phyloP scores from a whole-genome alignment of 2,329 filamentous ascomycete species.

The Volutella citrinella region DNA sequence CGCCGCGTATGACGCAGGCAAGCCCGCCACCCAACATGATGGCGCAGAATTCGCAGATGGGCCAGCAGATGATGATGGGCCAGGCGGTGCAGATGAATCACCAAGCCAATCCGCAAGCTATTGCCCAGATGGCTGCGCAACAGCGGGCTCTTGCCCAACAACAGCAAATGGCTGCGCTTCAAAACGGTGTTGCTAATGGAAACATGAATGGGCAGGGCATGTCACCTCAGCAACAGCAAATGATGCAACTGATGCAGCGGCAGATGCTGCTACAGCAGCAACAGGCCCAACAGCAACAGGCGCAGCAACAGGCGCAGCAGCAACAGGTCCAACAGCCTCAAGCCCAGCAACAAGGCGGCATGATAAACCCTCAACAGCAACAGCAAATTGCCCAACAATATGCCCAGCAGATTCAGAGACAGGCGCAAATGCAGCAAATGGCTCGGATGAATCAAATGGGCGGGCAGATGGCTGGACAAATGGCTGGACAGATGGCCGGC shows the following conservation, averaged over 20 bases:
- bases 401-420: constrained; percentile 37
- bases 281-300: constrained; percentile 33
- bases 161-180: constrained; percentile 41
- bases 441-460: constrained; percentile 33
- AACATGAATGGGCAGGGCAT: constrained; percentile 36
- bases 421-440: constrained; percentile 36
- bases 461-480: constrained; percentile 20
- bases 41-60: constrained; percentile 54
- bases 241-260: constrained; percentile 37
- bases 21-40: constrained; percentile 61
- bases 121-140: constrained; percentile 48
- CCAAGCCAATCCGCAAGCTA: constrained; percentile 38
- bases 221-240: constrained; percentile 34
- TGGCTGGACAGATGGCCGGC: constrained; percentile 24
- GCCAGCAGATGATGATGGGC: constrained; percentile 45
- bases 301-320: constrained; percentile 35
- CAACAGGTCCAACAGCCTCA: constrained; percentile 44
- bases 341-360: too few species aligned
- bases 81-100: constrained; percentile 50
- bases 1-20: constrained; percentile 60
- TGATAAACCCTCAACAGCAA: too few species aligned
- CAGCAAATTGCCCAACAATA: constrained; percentile 30
- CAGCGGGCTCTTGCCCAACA: constrained; percentile 44
- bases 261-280: constrained; percentile 39
- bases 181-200: constrained; percentile 34